phyloP scores from a whole-genome alignment of 2,329 filamentous ascomycete genomes.

The Falciphora oryzae region DNA sequence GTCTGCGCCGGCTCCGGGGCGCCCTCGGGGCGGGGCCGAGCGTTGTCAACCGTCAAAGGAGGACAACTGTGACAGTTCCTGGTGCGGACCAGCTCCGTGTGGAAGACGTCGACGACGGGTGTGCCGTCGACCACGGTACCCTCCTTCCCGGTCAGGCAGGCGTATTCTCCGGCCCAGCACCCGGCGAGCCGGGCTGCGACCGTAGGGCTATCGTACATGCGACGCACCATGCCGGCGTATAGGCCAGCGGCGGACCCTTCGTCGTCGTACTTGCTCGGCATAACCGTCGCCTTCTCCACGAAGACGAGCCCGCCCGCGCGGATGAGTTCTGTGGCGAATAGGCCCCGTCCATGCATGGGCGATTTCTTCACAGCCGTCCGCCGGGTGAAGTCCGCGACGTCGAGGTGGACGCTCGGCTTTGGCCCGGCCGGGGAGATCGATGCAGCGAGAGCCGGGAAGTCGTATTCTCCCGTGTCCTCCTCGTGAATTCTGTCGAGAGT shows the following conservation, averaged over 20 bases:
- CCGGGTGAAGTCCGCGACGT: constrained; percentile 28
- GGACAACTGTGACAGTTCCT: constrained; percentile 34
- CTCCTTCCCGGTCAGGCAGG: constrained; percentile 23
- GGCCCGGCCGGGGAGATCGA: constrained; percentile 11
- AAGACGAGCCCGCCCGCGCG: constrained; percentile 34
- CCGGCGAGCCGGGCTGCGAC: constrained; percentile 12
- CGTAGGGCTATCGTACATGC: constrained; percentile 33
- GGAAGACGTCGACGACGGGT: constrained; percentile 32
- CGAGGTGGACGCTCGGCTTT: constrained; percentile 20
- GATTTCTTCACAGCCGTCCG: constrained; percentile 28
- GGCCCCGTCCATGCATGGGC: constrained; percentile 30
- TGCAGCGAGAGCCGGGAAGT: constrained; percentile 23
- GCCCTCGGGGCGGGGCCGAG: constrained; percentile 8
- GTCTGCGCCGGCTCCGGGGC: constrained; percentile 13
- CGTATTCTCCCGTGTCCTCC: constrained; percentile 22
- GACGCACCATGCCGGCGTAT: constrained; percentile 33
- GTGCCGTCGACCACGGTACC: constrained; percentile 27
- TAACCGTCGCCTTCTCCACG: constrained; percentile 34
- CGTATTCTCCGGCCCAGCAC: constrained; percentile 30
- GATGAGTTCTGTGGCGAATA: constrained; percentile 34
- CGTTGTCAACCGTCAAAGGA: constrained; percentile 25
- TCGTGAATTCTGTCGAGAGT: constrained; percentile 21
- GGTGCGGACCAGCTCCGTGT: constrained; percentile 33
- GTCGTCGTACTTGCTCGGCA: constrained; percentile 36
- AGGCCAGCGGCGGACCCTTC: constrained; percentile 35